Evolutionary conservation across 2,329 filamentous ascomycete genomes (phyloP), one percentile per base, ranked within the genome.

Genomic region (Aureobasidium sp.): DNA sequence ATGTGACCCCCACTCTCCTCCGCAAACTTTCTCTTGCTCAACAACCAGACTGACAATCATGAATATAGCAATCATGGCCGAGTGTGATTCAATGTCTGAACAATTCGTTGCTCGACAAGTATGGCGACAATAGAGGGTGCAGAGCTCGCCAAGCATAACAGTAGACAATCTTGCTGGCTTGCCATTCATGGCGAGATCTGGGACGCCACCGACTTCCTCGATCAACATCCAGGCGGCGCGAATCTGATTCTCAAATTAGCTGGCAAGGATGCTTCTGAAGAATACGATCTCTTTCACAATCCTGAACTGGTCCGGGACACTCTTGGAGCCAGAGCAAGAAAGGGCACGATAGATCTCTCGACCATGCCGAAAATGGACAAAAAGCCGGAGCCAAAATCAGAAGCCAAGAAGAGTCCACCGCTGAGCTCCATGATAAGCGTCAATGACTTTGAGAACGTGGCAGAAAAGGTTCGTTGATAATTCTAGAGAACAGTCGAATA

Each of bases 181-280:
- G 82, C 92, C 59, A 81, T 97, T 29, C 93, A 96, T 74, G 89
- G 88, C 68, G 84, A 90, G 67, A 90, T 96, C 66, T 97, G 94
- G 77, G 90, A 96, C 79, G 89, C 95, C 63, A 95, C 91, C 4
- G n/a, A 47, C 47, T 95, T 94, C 72, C 76, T 94, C n/a, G 87
- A 88, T 12, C 89, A 95, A 74, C 91, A 95, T 71, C 91, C 91
- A 27, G 91, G 91, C 64, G 91, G 90, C 63, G 69, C 66, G 67
- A 72, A 71, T 23, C 68, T 76, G 70, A 74, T 85, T 36, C 68
- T 78, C 8, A 71, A 76, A 47, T 74, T 80, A 64, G 81, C 80
- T 27, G 82, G 82, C 41, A 75, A 75, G 46, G 82, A 84, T 71
- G 82, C 80, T 2, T 82, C 79, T 48, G 74, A 74, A 62, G 78